Evolutionary conservation across 306 rosid species (phyloP).

Genomic region (Vigna nakashimae): DNA sequence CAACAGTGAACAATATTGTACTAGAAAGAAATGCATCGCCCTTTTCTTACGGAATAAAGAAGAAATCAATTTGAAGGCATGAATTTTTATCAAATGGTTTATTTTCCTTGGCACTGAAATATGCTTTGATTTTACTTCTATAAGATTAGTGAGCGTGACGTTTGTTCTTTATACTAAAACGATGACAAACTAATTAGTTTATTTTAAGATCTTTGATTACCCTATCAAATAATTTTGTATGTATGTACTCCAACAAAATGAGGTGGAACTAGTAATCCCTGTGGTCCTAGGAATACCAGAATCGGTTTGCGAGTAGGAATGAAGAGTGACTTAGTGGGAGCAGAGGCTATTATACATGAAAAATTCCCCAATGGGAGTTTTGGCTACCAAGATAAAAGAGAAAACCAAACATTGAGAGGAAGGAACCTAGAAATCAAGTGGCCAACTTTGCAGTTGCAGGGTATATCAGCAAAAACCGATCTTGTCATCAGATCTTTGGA

Average conservation of each 20-base stretch:
- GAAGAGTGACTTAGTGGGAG: slow-evolving; percentile 91
- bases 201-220: not conserved
- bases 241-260: no score
- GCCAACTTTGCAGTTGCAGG: slow-evolving; percentile 82
- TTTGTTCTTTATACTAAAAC: no score
- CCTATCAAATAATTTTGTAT: no score
- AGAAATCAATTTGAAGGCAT: not conserved
- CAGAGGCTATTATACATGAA: slow-evolving; percentile 85
- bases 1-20: not conserved
- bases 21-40: not conserved
- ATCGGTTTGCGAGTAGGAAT: slow-evolving; percentile 76
- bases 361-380: slow-evolving; percentile 82
- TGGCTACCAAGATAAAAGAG: slow-evolving; percentile 96
- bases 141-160: no score
- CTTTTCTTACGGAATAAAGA: not conserved
- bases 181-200: not conserved
- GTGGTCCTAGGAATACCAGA: slow-evolving; percentile 93
- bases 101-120: not conserved
- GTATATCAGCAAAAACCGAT: slow-evolving; percentile 56
- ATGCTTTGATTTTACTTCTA: not conserved
- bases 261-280: slow-evolving; percentile 71
- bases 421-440: slow-evolving; percentile 64
- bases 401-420: slow-evolving; percentile 61
- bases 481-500: no score
- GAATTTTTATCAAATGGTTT: not conserved